Evolutionary conservation across 129 eudicot species (phyloP), one percentile per base, ranked within the genome.

Genomic region (Arctium lappa): DNA sequence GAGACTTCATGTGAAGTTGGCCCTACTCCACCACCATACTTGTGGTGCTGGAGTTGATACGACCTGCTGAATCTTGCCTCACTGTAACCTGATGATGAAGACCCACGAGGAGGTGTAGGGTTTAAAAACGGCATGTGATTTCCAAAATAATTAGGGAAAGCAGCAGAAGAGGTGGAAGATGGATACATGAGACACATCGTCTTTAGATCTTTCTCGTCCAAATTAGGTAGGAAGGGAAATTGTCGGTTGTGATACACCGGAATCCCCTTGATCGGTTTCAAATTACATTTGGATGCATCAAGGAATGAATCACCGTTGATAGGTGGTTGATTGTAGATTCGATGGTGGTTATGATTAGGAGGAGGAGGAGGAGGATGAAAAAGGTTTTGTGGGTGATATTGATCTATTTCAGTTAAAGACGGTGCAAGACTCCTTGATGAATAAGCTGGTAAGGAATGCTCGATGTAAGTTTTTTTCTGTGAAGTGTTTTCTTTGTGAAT

Each of bases 251-350:
- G 94, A 80, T 90, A 90, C 8, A 88, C 92, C 1, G 94, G 94
- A 40, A 90, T 90, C 38, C 94, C 94, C 88, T 90, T 90, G 30
- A 90, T 90, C n/a, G 94, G 94, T 79, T 87, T 81, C 77, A 84
- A 82, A 1, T 22, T 22, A 22, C 83, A 86, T 53, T 83, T 88
- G 48, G 86, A 78, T 27, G 29, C 68, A 75, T 83, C 88, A 1
- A 83, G 22, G 18, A 80, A 16, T 0, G 89, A 83, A 80, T 72
- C 85, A 71, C 86, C 86, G 44, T 22, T 22, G 32, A 27, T 27
- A 66, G 71, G 53, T 38, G 69, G 71, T 42, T 75, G 68, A 39
- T 46, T 73, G 69, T 46, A 83, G 16, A 77, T 48, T 5, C 37
- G 81, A 44, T 50, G 38, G 44, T 76, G 86, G 13, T 62, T 36